A percentile compares a stretch with the other conserved stretches of the same genome.
These are phyloP conservation scores for Astrothelium subdiscretum DNA, from an alignment of 495 filamentous ascomycete genomes.

Conservation along the genomic window DNA sequence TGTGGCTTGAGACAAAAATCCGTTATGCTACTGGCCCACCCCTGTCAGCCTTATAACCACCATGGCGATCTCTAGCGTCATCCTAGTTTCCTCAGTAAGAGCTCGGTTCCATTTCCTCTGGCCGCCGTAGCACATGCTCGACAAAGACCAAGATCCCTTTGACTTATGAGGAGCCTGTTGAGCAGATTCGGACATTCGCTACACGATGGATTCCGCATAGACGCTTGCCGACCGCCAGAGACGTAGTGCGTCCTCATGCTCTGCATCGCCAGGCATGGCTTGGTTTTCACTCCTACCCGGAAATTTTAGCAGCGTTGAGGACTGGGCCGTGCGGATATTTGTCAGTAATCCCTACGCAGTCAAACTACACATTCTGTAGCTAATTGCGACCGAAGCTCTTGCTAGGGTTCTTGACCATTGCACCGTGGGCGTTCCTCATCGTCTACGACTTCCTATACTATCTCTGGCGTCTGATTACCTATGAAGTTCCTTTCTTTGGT, in stretches of 20 bases:
- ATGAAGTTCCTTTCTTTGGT: constrained; percentile 50
- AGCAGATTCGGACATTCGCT: too few relatives aligned
- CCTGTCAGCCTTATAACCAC: not conserved
- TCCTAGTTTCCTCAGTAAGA: not conserved
- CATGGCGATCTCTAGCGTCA: not conserved
- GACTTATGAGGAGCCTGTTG: not conserved
- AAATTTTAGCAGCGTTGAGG: constrained; percentile 45
- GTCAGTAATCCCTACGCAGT: constrained; percentile 31
- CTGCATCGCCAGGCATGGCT: constrained; percentile 37
- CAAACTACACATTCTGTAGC: not conserved
- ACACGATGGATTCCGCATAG: too few relatives aligned
- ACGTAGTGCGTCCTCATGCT: too few relatives aligned
- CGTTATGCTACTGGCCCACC: too few relatives aligned
- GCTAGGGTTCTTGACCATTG: constrained; percentile 50
- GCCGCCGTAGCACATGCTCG: not conserved
- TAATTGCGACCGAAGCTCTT: constrained; percentile 39
- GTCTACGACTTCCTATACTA: constrained; percentile 59
- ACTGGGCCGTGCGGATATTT: constrained; percentile 52
- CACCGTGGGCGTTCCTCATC: constrained; percentile 54
- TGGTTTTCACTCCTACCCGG: constrained; percentile 56
- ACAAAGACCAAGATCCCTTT: not conserved
- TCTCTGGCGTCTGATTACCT: constrained; percentile 44
- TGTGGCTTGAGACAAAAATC: not conserved
- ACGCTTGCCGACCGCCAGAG: too few relatives aligned
- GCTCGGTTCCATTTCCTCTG: not conserved